phyloP scores from a whole-genome alignment of 1,284 basidiomycete species.

The Sanghuangporus sanghuang region DNA sequence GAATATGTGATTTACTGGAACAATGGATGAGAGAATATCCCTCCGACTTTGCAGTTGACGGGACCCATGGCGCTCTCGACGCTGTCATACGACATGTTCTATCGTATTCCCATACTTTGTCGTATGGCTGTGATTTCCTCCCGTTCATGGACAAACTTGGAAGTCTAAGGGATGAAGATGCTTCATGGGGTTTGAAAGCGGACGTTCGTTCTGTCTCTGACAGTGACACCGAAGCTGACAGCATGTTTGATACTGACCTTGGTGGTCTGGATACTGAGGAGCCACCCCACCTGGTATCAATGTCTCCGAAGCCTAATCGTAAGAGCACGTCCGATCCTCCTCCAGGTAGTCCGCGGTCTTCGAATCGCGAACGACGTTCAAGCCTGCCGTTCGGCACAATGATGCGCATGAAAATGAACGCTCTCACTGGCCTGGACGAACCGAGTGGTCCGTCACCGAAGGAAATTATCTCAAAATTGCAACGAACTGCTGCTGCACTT shows the following conservation, averaged over 20 bases:
- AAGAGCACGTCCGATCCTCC: slow-evolving; percentile 21
- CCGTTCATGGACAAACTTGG: slow-evolving; percentile 68
- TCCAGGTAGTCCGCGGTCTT: slow-evolving; percentile 20
- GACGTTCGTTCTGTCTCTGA: slow-evolving; percentile 49
- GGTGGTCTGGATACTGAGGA: slow-evolving; percentile 31
- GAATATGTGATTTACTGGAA: slow-evolving; percentile 72
- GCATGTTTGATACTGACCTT: slow-evolving; percentile 47
- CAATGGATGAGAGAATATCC: slow-evolving; percentile 70
- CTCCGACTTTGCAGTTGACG: slow-evolving; percentile 70
- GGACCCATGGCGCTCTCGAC: slow-evolving; percentile 62
- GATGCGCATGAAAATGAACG: slow-evolving; percentile 25
- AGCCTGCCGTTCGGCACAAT: slow-evolving; percentile 52
- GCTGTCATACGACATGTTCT: slow-evolving; percentile 73
- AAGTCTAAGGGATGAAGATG: slow-evolving; percentile 56
- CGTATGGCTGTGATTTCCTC: slow-evolving; percentile 75
- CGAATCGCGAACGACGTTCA: slow-evolving; percentile 53
- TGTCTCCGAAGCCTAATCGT: slow-evolving; percentile 15
- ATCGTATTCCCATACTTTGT: slow-evolving; percentile 70
- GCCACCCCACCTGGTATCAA: slow-evolving; percentile 25
- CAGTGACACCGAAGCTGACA: slow-evolving; percentile 51
- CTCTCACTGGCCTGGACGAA: not conserved
- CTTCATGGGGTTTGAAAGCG: slow-evolving; percentile 62
- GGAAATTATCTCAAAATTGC: slow-evolving; percentile 8
- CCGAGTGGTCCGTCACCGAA: not conserved
- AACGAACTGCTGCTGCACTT: slow-evolving; percentile 2